Conservation (phyloP, 768 basidiomycete species). For the Agaricus blazei region DNA sequence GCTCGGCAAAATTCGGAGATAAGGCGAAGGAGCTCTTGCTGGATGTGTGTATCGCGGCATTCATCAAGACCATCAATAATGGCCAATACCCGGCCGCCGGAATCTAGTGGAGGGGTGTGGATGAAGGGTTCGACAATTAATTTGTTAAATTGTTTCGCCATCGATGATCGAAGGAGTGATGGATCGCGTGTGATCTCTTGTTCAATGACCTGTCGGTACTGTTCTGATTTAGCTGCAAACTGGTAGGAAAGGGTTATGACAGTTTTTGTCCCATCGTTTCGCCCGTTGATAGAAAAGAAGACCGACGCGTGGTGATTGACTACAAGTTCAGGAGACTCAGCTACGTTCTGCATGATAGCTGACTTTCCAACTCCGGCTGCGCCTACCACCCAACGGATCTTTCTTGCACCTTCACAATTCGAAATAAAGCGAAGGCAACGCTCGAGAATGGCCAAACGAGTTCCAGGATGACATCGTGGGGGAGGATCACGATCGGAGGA, state of each 20-base stretch:
- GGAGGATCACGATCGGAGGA: constrained; percentile 14
- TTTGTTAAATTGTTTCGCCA: constrained; percentile 8
- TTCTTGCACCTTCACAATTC: no score
- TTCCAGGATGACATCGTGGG: constrained; percentile 16
- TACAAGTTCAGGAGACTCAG: constrained; percentile 11
- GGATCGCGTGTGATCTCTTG: neutral
- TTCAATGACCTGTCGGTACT: constrained; percentile 2
- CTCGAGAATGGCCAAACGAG: constrained; percentile 10
- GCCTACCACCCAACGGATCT: constrained; percentile 18
- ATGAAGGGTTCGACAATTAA: constrained; percentile 13
- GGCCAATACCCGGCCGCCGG: neutral
- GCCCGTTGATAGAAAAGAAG: constrained; percentile 16
- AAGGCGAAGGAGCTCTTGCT: constrained; percentile 11
- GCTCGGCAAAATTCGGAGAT: neutral
- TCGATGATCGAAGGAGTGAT: neutral
- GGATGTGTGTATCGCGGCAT: constrained; percentile 10
- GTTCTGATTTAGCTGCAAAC: constrained; percentile 10
- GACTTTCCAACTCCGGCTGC: constrained; percentile 23
- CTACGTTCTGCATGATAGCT: constrained; percentile 24
- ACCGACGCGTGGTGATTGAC: constrained; percentile 12
- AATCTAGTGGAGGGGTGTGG: neutral
- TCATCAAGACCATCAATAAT: constrained; percentile 23
- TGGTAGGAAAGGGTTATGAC: constrained; percentile 19
- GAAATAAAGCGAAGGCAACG: neutral
- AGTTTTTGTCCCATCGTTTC: constrained; percentile 5